These are phyloP conservation scores for Pseudogymnoascus sp. DNA, from an alignment of 2,329 filamentous ascomycete genomes.

Conservation along the genomic window DNA sequence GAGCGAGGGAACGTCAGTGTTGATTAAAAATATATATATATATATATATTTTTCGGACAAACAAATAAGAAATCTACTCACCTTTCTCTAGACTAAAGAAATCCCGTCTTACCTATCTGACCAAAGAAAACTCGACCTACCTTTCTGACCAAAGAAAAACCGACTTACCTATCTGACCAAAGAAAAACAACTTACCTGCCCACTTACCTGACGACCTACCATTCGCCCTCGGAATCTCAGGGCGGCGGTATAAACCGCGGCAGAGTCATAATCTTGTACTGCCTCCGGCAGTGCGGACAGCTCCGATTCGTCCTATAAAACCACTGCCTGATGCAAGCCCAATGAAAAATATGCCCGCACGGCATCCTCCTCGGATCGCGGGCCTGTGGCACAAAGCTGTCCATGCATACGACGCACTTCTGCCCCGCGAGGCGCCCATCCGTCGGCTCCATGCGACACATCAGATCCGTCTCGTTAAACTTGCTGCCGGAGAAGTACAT, in stretches of 20 bases:
- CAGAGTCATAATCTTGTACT: neutral
- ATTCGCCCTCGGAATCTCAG: neutral
- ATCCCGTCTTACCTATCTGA: too few relatives aligned
- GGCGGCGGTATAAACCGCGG: neutral
- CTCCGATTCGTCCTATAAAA: neutral
- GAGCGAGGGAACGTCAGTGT: neutral
- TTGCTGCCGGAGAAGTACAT: neutral
- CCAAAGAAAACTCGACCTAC: neutral
- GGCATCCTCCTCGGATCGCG: neutral
- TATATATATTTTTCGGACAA: neutral
- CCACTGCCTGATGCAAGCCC: neutral
- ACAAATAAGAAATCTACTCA: neutral
- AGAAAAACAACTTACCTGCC: neutral
- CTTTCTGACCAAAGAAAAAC: neutral
- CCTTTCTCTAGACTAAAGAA: neutral
- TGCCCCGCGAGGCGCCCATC: neutral
- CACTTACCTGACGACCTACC: neutral
- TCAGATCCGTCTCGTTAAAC: neutral
- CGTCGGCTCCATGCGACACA: neutral
- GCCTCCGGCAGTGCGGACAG: neutral
- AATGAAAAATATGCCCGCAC: neutral
- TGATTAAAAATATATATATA: neutral
- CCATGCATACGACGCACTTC: neutral
- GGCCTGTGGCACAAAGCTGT: neutral
- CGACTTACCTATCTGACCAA: neutral